These are phyloP conservation scores for Zygoascus sp. DNA, from an alignment of 1,139 yeast species.

Conservation along the genomic window DNA sequence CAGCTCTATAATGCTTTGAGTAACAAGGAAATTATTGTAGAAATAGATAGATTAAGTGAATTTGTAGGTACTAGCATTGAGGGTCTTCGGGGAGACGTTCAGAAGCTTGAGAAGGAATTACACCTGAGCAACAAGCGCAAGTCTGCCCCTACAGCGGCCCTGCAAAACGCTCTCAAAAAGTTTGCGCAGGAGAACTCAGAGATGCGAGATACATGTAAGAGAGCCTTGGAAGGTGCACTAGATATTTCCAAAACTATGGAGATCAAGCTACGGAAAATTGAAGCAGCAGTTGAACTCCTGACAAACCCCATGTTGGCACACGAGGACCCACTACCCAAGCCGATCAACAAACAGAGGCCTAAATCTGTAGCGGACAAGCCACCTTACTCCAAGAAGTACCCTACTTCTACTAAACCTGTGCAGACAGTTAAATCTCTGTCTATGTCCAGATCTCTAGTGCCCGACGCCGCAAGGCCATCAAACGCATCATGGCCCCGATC, in stretches of 20 bases:
- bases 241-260: conserved; percentile 9
- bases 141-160: not conserved
- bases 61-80: not conserved
- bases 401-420: too few species aligned
- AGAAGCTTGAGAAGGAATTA: not conserved
- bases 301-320: too few species aligned
- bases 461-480: too few species aligned
- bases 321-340: too few species aligned
- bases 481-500: too few species aligned
- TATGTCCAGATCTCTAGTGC: too few species aligned
- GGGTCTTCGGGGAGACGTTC: not conserved
- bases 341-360: too few species aligned
- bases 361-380: too few species aligned
- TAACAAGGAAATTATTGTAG: conserved; percentile 6
- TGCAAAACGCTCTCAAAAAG: not conserved
- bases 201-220: conserved; percentile 2
- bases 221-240: not conserved
- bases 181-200: conserved; percentile 3
- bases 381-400: too few species aligned
- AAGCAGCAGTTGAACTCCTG: not conserved
- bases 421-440: too few species aligned
- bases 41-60: conserved; percentile 3
- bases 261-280: conserved; percentile 6
- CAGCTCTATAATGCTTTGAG: not conserved
- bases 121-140: not conserved